phyloP scores from a whole-genome alignment of 345 rosid genomes.

The Odontarrhena argentea region DNA sequence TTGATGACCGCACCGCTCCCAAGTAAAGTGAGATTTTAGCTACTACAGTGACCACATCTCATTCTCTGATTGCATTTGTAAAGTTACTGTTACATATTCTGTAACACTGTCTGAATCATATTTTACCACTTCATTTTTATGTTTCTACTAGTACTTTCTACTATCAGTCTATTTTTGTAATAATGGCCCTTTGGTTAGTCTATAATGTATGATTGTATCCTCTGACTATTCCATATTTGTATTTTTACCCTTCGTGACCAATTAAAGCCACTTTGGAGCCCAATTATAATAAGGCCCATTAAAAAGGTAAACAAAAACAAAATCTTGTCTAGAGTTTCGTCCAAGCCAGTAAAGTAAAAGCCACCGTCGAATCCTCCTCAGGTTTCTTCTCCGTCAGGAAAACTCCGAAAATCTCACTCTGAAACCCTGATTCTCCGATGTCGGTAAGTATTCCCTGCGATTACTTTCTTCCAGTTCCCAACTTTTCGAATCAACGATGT shows the following conservation, averaged over 20 bases:
- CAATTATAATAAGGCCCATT: conserved; percentile 23
- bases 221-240: too few species aligned
- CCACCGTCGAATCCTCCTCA: conserved; percentile 25
- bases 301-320: neutral
- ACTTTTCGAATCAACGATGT: neutral
- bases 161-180: too few species aligned
- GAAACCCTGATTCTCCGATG: conserved; percentile 43
- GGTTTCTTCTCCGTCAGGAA: conserved; percentile 36
- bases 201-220: too few species aligned
- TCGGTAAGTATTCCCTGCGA: conserved; percentile 46
- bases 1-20: conserved; percentile 52
- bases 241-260: too few species aligned
- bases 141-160: too few species aligned
- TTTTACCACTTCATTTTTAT: too few species aligned
- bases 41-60: too few species aligned
- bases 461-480: conserved; percentile 4
- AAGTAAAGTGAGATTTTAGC: conserved; percentile 25
- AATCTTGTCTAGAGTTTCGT: conserved; percentile 27
- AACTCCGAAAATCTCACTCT: conserved; percentile 16
- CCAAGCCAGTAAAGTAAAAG: conserved; percentile 38
- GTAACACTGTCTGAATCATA: too few species aligned
- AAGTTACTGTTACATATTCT: too few species aligned
- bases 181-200: too few species aligned
- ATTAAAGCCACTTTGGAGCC: neutral
- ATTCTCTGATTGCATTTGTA: too few species aligned